These are phyloP conservation scores for Dryas drummondii DNA, from an alignment of 306 rosid species.

Conservation along the genomic window DNA sequence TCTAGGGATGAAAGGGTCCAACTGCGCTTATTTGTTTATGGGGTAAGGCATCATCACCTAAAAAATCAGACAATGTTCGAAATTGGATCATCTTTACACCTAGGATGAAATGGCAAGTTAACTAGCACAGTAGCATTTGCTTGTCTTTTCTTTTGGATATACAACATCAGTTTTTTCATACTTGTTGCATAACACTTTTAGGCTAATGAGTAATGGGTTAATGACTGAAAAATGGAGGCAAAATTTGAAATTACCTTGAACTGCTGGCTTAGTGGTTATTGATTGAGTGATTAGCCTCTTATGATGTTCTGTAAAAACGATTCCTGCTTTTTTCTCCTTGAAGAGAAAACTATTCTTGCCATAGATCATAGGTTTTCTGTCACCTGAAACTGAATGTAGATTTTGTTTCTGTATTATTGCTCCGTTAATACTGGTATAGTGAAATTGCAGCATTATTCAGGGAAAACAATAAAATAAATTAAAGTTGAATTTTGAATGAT, in stretches of 20 bases:
- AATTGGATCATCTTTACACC: conserved; percentile 13
- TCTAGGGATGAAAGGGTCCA: conserved; percentile 42
- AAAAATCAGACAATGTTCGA: conserved; percentile 4
- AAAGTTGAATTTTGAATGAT: background rate
- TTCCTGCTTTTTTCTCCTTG: background rate
- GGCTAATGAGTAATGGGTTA: background rate
- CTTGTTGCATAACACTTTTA: background rate
- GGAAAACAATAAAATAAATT: background rate
- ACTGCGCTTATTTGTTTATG: conserved; percentile 72
- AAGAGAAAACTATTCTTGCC: background rate
- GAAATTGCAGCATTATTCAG: background rate
- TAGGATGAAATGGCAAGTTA: background rate
- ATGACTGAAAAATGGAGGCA: background rate
- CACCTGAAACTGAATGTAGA: background rate
- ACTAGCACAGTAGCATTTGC: background rate
- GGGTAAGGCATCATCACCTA: conserved; percentile 58
- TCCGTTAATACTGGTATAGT: background rate
- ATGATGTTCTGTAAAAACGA: background rate
- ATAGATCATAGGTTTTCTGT: background rate
- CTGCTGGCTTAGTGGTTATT: background rate
- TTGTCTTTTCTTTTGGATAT: background rate
- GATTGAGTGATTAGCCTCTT: background rate
- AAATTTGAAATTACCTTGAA: background rate
- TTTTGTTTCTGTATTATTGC: background rate
- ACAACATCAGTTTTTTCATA: background rate